These are phyloP conservation scores for Pseudogymnoascus sp. DNA, from an alignment of 2,329 filamentous ascomycete species.

Conservation along the genomic window DNA sequence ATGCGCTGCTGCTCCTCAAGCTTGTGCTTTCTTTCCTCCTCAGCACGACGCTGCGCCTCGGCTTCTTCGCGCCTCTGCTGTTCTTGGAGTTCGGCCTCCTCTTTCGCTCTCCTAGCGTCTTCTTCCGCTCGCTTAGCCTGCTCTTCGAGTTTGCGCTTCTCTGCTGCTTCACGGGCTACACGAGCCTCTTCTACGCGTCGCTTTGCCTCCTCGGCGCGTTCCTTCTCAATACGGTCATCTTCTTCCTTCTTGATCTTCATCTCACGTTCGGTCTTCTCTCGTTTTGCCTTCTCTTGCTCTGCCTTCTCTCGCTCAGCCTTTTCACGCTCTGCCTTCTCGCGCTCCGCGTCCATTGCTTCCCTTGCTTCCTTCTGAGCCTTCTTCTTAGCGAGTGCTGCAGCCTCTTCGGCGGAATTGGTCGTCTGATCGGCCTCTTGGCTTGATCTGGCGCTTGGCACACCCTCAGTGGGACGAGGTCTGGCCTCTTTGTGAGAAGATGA, in stretches of 20 bases:
- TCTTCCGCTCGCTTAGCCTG: conserved; percentile 17
- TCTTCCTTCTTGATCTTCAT: conserved; percentile 21
- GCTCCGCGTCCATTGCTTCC: conserved; percentile 24
- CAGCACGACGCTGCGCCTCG: conserved; percentile 43
- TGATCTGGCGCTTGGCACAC: conserved; percentile 10
- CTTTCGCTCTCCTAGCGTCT: conserved; percentile 31
- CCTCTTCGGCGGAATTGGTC: background rate
- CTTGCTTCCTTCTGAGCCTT: conserved; percentile 32
- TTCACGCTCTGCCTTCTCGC: conserved; percentile 30
- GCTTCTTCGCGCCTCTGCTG: conserved; percentile 43
- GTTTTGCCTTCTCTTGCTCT: conserved; percentile 12
- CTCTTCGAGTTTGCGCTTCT: conserved; percentile 17
- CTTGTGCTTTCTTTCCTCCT: conserved; percentile 46
- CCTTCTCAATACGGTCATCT: conserved; percentile 30
- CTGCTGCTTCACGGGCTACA: conserved; percentile 28
- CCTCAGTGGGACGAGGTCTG: conserved; percentile 12
- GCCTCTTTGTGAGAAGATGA: conserved; percentile 14
- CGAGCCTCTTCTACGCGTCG: conserved; percentile 20
- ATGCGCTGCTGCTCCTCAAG: conserved; percentile 42
- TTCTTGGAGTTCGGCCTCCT: conserved; percentile 38
- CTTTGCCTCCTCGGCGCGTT: conserved; percentile 26
- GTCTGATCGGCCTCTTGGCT: conserved; percentile 4
- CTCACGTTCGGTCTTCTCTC: conserved; percentile 13
- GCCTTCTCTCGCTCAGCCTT: conserved; percentile 22
- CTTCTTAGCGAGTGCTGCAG: conserved; percentile 27